Percentiles rank a stretch among this genome's conserved stretches.
Conservation (phyloP, 805 yeast species). For the Candida suzukii region DNA sequence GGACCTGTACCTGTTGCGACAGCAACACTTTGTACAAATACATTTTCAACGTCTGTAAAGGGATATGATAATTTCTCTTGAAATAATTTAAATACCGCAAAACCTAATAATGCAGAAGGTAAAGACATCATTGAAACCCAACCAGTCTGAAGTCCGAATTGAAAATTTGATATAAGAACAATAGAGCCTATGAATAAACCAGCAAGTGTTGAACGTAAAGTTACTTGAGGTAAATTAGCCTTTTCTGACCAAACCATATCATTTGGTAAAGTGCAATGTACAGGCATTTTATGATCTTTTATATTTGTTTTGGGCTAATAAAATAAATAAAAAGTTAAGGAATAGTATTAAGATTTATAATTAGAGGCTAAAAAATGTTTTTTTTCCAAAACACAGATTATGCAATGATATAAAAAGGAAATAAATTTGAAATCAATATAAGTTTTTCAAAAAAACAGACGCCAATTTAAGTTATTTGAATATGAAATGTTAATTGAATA, state of each 20-base stretch:
- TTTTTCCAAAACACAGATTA: too few relatives aligned
- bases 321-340: too few relatives aligned
- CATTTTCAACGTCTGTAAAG: constrained; percentile 89
- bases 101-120: constrained; percentile 87
- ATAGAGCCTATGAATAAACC: constrained; percentile 85
- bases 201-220: constrained; percentile 63
- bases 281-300: not conserved
- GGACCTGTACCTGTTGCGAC: constrained; percentile 99
- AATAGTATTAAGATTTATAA: too few relatives aligned
- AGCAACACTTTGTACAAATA: constrained; percentile 83
- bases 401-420: too few relatives aligned
- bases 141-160: constrained; percentile 94
- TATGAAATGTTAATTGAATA: too few relatives aligned
- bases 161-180: constrained; percentile 84
- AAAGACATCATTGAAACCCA: constrained; percentile 99
- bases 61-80: constrained; percentile 31
- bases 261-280: not conserved
- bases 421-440: too few relatives aligned
- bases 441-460: too few relatives aligned
- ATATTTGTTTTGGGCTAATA: too few relatives aligned
- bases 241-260: constrained; percentile 36
- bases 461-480: too few relatives aligned
- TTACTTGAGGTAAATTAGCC: constrained; percentile 55
- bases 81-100: constrained; percentile 66
- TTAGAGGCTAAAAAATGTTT: too few relatives aligned